Conservation (phyloP, 73 alveolate genomes). For the Paramecium bursaria region DNA sequence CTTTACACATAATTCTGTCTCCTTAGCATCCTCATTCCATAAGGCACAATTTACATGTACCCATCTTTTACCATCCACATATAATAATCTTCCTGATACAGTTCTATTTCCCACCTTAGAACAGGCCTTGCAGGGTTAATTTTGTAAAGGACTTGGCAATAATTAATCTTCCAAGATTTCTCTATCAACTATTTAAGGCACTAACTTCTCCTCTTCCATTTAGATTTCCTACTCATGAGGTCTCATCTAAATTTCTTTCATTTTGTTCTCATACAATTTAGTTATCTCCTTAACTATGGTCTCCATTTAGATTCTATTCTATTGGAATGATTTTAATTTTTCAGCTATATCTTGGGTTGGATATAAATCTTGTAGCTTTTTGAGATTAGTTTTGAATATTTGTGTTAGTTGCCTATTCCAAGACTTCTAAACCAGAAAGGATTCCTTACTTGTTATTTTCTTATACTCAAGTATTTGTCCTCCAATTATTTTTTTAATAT, state of each 20-base stretch:
- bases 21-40: constrained; percentile 65
- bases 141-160: constrained; percentile 27
- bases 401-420: constrained; percentile 4
- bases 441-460: neutral
- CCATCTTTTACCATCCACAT: constrained; percentile 65
- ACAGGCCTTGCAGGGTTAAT: neutral
- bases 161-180: constrained; percentile 10
- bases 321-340: constrained; percentile 7
- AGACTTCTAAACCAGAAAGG: constrained; percentile 19
- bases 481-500: constrained; percentile 9
- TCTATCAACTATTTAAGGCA: neutral
- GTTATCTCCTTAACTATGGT: constrained; percentile 1
- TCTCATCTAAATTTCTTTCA: constrained; percentile 3
- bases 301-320: neutral
- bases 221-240: constrained; percentile 3
- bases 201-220: neutral
- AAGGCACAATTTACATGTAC: constrained; percentile 69
- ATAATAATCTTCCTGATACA: constrained; percentile 65
- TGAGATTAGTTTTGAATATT: neutral
- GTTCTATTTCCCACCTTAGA: constrained; percentile 2
- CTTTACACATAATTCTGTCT: constrained; percentile 41
- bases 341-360: neutral
- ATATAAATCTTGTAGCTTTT: neutral
- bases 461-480: constrained; percentile 10
- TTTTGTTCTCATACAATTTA: neutral